phyloP scores from a whole-genome alignment of 1,284 basidiomycete genomes.

The Phellinidium pouzarii region DNA sequence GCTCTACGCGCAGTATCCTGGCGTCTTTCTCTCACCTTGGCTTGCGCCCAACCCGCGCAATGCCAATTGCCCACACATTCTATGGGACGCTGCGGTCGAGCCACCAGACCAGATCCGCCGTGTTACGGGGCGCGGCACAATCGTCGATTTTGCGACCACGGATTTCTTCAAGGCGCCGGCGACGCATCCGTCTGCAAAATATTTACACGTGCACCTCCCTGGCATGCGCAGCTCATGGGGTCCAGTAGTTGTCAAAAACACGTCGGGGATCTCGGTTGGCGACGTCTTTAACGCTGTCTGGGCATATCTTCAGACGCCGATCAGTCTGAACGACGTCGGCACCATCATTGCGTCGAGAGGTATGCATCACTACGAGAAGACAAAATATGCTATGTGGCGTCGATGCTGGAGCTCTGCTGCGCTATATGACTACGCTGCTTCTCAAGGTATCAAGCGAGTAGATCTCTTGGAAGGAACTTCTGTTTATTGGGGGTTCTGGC shows the following conservation, averaged over 20 bases:
- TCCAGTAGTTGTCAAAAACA: conserved; percentile 3
- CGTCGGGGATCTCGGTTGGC: conserved; percentile 1
- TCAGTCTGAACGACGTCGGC: conserved; percentile 6
- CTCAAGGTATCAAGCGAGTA: conserved; percentile 15
- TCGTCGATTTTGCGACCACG: conserved; percentile 14
- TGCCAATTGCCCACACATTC: conserved; percentile 8
- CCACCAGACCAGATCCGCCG: conserved; percentile 10
- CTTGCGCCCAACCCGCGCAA: conserved; percentile 14
- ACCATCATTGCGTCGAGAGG: not conserved
- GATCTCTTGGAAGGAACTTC: conserved; percentile 13
- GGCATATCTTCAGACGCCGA: conserved; percentile 13
- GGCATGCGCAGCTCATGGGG: conserved; percentile 12
- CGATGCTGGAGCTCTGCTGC: conserved; percentile 6
- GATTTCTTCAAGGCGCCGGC: conserved; percentile 10
- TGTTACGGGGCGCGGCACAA: conserved; percentile 11
- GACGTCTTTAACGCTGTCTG: conserved; percentile 14
- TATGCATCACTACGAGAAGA: not conserved
- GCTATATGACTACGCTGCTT: conserved; percentile 4
- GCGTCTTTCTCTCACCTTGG: conserved; percentile 8
- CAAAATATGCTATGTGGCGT: conserved; percentile 2
- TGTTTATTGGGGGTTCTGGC: conserved; percentile 14
- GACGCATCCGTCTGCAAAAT: not conserved
- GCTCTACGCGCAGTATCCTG: not conserved
- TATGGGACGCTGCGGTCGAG: conserved; percentile 16
- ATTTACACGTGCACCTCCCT: conserved; percentile 4